phyloP scores from a whole-genome alignment of 495 filamentous ascomycete species.

The Glonium stellatum region DNA sequence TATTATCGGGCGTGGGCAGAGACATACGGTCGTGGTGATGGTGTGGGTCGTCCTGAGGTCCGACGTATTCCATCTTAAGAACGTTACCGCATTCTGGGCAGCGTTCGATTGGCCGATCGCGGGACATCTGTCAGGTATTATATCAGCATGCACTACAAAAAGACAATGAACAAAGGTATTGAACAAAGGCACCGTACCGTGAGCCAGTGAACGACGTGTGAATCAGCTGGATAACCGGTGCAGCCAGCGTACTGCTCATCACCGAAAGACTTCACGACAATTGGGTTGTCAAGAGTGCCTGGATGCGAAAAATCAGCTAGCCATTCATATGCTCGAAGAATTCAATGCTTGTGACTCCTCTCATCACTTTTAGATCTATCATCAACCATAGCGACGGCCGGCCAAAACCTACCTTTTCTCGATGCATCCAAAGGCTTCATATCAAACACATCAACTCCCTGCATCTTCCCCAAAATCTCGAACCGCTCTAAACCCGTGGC shows the following conservation, averaged over 20 bases:
- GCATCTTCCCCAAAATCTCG: constrained; percentile 98
- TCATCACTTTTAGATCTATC: neutral
- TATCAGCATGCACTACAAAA: constrained; percentile 9
- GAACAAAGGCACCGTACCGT: constrained; percentile 51
- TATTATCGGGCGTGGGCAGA: constrained; percentile 38
- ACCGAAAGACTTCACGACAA: constrained; percentile 79
- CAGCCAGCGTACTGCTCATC: constrained; percentile 96
- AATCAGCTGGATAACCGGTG: constrained; percentile 89
- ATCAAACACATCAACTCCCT: constrained; percentile 96
- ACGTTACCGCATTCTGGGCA: constrained; percentile 94
- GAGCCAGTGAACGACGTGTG: constrained; percentile 83
- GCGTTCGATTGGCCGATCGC: constrained; percentile 82
- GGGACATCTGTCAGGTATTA: constrained; percentile 55
- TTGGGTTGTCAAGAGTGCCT: constrained; percentile 88
- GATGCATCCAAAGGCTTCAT: constrained; percentile 93
- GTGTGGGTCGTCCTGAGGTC: constrained; percentile 52
- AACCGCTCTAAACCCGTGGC: constrained; percentile 95
- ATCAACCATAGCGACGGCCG: neutral
- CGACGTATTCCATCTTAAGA: constrained; percentile 95
- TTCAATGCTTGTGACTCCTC: neutral
- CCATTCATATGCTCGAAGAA: neutral
- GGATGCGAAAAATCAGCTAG: constrained; percentile 4
- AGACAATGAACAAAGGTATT: neutral
- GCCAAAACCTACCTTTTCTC: constrained; percentile 59
- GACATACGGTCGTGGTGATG: constrained; percentile 34